These are phyloP conservation scores for Saccharum spontaneum DNA, from an alignment of 176 grass and related monocot genomes.

Conservation along the genomic window DNA sequence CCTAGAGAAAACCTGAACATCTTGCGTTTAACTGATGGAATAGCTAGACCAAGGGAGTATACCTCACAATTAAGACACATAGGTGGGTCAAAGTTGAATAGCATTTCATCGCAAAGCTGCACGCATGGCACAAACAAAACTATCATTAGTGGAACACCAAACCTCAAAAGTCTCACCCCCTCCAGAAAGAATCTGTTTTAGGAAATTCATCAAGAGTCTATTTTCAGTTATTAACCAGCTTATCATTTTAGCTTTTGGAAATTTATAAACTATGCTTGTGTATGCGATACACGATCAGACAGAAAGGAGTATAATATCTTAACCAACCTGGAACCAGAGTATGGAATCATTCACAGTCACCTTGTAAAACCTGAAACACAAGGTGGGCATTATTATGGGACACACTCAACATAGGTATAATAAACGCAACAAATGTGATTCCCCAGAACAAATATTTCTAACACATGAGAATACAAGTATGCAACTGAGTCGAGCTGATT, in stretches of 20 bases:
- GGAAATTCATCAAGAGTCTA: background rate
- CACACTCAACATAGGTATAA: background rate
- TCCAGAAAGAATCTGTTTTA: background rate
- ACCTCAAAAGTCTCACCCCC: background rate
- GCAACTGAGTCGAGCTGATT: background rate
- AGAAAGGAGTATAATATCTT: conserved; percentile 39
- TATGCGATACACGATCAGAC: background rate
- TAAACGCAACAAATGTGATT: background rate
- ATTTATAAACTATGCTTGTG: background rate
- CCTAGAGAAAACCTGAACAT: background rate
- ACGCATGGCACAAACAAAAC: conserved; percentile 16
- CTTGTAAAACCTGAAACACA: conserved; percentile 88
- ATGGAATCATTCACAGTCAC: conserved; percentile 62
- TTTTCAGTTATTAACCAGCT: background rate
- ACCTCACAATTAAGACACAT: conserved; percentile 82
- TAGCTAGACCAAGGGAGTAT: conserved; percentile 41
- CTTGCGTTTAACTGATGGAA: background rate
- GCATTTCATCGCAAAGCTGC: conserved; percentile 87
- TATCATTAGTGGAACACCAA: conserved; percentile 1
- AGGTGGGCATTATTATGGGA: background rate
- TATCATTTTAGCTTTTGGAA: background rate
- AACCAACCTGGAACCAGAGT: conserved; percentile 96
- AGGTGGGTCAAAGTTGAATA: conserved; percentile 86
- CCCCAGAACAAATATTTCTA: background rate
- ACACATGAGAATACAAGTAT: background rate